These are phyloP conservation scores for Aspergillus amoenus DNA, from an alignment of 2,329 filamentous ascomycete genomes.

Conservation along the genomic window DNA sequence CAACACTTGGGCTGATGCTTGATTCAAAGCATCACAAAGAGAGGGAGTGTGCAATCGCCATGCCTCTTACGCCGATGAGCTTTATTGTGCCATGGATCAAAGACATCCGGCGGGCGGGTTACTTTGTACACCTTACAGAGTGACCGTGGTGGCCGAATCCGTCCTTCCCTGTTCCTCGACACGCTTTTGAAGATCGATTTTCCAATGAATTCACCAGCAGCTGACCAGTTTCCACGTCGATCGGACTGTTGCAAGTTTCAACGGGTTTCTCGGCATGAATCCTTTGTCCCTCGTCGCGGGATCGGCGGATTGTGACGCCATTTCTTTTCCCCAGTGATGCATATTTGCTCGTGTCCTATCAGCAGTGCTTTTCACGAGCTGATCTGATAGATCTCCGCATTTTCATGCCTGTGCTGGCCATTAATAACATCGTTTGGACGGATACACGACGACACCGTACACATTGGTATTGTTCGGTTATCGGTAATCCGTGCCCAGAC, in stretches of 20 bases:
- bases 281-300: not conserved
- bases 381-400: not conserved
- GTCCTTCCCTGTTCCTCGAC: no score
- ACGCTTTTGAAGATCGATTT: not conserved
- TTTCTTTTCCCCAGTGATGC: no score
- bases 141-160: not conserved
- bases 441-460: no score
- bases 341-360: no score
- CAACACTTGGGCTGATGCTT: not conserved
- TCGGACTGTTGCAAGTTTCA: not conserved
- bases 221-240: not conserved
- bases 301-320: no score
- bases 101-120: no score
- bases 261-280: not conserved
- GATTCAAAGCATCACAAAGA: not conserved
- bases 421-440: not conserved
- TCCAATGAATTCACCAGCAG: not conserved
- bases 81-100: no score
- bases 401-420: not conserved
- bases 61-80: no score
- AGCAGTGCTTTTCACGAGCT: not conserved
- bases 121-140: no score
- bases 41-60: no score
- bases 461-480: not conserved
- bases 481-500: not conserved